Conservation (phyloP, 2,329 filamentous ascomycete species). For the Exophiala phaeomuriformis region DNA sequence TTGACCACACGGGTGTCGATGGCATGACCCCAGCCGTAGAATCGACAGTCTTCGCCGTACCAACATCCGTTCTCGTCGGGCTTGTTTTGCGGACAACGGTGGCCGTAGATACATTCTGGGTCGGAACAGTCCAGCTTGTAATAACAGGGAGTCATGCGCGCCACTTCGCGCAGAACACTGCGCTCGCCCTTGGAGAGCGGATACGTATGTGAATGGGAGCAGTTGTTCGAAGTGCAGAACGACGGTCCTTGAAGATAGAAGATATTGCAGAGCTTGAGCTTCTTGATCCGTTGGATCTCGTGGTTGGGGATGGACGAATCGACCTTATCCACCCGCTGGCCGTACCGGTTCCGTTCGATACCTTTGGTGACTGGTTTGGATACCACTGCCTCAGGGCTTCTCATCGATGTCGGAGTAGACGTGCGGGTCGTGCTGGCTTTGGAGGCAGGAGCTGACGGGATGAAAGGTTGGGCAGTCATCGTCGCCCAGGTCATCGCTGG, state of each 20-base stretch:
- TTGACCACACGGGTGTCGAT: constrained; percentile 53
- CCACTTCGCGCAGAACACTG: constrained; percentile 50
- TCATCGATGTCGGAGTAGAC: constrained; percentile 32
- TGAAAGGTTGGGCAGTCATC: constrained; percentile 28
- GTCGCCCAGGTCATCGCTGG: constrained; percentile 32
- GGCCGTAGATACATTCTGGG: constrained; percentile 56
- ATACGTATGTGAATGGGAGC: constrained; percentile 50
- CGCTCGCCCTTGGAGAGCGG: constrained; percentile 48
- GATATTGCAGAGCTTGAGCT: constrained; percentile 57
- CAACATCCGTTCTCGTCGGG: constrained; percentile 50
- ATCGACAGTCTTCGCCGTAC: constrained; percentile 53
- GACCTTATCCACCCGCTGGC: constrained; percentile 52
- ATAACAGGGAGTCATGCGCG: constrained; percentile 56
- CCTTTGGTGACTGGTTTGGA: constrained; percentile 34
- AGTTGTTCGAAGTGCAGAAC: constrained; percentile 51
- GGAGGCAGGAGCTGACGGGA: constrained; percentile 14
- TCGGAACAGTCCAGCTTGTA: constrained; percentile 53
- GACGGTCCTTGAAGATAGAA: constrained; percentile 48
- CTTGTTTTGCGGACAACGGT: constrained; percentile 52
- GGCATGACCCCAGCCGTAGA: constrained; percentile 50
- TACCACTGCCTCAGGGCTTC: constrained; percentile 35
- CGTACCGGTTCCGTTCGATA: constrained; percentile 52
- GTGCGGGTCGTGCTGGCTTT: constrained; percentile 21
- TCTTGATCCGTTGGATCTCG: constrained; percentile 54
- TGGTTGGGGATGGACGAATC: constrained; percentile 46